Conservation (phyloP, 768 basidiomycete genomes). For the Boletus coccyginus region DNA sequence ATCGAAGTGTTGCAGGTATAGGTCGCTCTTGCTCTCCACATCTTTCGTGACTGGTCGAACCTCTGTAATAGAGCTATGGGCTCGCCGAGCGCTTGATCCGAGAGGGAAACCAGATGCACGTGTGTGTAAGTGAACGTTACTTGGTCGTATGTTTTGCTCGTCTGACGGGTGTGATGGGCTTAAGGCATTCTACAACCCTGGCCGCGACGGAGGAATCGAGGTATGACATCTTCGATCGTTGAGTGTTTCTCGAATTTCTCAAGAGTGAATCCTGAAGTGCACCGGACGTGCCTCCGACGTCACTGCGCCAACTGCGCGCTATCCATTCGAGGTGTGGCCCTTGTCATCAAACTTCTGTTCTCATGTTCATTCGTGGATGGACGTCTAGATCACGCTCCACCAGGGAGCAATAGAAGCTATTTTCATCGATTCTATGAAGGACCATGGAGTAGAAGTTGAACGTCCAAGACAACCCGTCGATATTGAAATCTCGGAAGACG, state of each 20-base stretch:
- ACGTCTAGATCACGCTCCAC: conserved; percentile 33
- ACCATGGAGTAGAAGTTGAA: conserved; percentile 33
- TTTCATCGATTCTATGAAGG: conserved; percentile 39
- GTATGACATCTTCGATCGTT: conserved; percentile 29
- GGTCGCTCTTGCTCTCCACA: neutral
- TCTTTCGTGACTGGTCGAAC: neutral
- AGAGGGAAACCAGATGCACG: too few species aligned
- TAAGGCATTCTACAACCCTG: conserved; percentile 77
- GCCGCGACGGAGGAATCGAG: conserved; percentile 56
- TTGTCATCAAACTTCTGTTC: neutral
- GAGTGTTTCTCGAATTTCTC: too few species aligned
- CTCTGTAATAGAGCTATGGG: neutral
- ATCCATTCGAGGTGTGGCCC: conserved; percentile 59
- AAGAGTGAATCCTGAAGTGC: too few species aligned
- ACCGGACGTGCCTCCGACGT: conserved; percentile 30
- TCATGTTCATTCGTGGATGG: neutral
- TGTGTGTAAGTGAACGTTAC: too few species aligned
- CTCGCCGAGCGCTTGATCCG: too few species aligned
- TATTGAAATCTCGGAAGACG: conserved; percentile 35
- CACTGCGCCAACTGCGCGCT: conserved; percentile 61
- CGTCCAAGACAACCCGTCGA: conserved; percentile 32
- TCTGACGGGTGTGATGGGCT: conserved; percentile 23
- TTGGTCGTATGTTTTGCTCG: too few species aligned
- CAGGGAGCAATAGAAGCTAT: conserved; percentile 42
- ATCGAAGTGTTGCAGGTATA: conserved; percentile 14